Base-by-base conservation (phyloP, 352 stramenopile species). In the Phytophthora europaea region DNA sequence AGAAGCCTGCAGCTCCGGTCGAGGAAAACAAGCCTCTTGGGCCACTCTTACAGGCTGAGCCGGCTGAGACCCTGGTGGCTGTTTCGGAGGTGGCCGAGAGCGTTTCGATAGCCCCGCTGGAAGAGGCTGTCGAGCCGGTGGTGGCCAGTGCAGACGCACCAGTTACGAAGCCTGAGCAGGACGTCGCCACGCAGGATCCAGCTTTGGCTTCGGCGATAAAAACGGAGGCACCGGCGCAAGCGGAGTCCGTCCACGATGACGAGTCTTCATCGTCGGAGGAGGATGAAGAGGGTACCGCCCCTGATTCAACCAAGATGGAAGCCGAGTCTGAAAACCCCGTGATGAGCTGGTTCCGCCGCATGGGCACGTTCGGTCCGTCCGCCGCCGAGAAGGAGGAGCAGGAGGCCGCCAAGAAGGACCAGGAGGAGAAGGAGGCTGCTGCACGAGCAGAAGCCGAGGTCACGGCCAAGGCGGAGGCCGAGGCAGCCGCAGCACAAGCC, bases 291-390 rank as follows among this genome's bases (percentile, higher is more conserved):
- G 40, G 71, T 8, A 12, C 20, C n/a, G 31, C 15, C 13, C 1
- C 56, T 2, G 57, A 72, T 9, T 28, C 59, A 26, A 67, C 16
- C 20, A 68, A 64, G 26, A 62, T 59, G 67, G 69, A 63, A 76
- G 6, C 38, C 26, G 76, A 73, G 51, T 38, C 53, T 61, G 69
- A 82, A 58, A 73, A 77, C 56, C 55, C 52, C 7, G 62, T 79
- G 16, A 34, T 79, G 62, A 72, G 56, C 28, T 82, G 71, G 75
- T 75, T 82, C 70, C 75, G 71, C 34, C 70, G 75, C 47, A 67
- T 82, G 33, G 62, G 72, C 59, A 73, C 71, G 3, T 77, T 79
- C 34, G 61, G 71, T n/a, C 33, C 47, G 26, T 71, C 61, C 52
- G 40, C 50, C 23, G 23, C 18, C 22, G 75, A 73, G 34, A 70